A percentile compares a stretch with the other conserved stretches of the same genome.
These are phyloP conservation scores for Aschersonia sp. DNA, from an alignment of 2,329 filamentous ascomycete species.

Conservation along the genomic window DNA sequence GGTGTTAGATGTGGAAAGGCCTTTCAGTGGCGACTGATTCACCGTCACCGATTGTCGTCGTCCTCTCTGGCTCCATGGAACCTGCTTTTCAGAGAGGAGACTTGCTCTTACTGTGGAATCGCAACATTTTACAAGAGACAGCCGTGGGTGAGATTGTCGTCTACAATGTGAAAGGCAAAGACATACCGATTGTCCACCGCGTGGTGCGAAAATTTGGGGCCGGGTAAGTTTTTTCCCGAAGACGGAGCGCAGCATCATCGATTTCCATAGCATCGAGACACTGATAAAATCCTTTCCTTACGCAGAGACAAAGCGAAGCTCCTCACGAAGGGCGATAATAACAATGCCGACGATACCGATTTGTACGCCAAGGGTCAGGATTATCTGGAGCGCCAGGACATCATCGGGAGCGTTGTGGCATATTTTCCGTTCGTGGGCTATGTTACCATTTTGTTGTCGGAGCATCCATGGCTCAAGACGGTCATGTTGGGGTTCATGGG, in stretches of 20 bases:
- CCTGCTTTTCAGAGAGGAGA: conserved; percentile 71
- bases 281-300: neutral
- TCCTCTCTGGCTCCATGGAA: conserved; percentile 76
- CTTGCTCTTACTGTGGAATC: conserved; percentile 64
- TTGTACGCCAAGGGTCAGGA: conserved; percentile 72
- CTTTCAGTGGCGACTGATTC: conserved; percentile 67
- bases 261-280: neutral
- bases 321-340: conserved; percentile 97
- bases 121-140: conserved; percentile 42
- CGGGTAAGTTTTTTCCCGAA: conserved; percentile 25
- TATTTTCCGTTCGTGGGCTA: conserved; percentile 95
- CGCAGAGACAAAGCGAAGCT: conserved; percentile 48
- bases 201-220: conserved; percentile 61
- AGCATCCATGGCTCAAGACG: conserved; percentile 95
- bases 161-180: conserved; percentile 77
- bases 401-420: conserved; percentile 82
- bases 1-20: conserved; percentile 63
- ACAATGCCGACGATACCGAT: conserved; percentile 83
- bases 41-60: conserved; percentile 66
- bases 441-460: conserved; percentile 87
- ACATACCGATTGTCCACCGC: conserved; percentile 94
- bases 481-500: conserved; percentile 93
- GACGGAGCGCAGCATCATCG: too few species aligned
- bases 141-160: conserved; percentile 45
- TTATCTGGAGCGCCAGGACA: conserved; percentile 74